Evolutionary conservation across 176 grass and related monocot genomes (phyloP).

Genomic region (Rhynchospora breviuscula): DNA sequence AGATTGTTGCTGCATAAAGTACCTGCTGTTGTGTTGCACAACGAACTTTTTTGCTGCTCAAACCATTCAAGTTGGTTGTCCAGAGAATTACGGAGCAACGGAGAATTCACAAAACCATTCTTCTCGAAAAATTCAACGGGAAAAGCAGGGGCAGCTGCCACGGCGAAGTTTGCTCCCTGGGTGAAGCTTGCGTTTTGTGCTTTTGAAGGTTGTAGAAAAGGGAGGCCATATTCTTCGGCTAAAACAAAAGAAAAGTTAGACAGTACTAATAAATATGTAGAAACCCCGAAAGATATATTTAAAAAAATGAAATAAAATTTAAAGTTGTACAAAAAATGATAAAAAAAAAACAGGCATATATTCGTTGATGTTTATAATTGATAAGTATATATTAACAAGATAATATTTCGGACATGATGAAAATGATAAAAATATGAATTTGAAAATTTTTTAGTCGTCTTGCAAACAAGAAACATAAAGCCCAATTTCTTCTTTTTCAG

Average conservation of each 20-base stretch:
- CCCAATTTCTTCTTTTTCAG: too few relatives aligned
- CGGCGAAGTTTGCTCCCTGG: constrained; percentile 39
- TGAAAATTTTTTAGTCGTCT: too few relatives aligned
- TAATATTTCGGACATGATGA: too few relatives aligned
- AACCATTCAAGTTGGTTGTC: constrained; percentile 49
- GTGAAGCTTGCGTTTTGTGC: not conserved
- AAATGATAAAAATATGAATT: too few relatives aligned
- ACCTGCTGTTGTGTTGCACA: constrained; percentile 28
- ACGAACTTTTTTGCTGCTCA: constrained; percentile 21
- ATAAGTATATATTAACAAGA: too few relatives aligned
- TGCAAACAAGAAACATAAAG: too few relatives aligned
- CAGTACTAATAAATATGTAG: too few relatives aligned
- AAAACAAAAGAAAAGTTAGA: not conserved
- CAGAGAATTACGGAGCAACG: constrained; percentile 35
- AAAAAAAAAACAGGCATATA: too few relatives aligned
- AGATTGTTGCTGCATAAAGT: not conserved
- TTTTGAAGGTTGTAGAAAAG: not conserved
- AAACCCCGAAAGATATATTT: too few relatives aligned
- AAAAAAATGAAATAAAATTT: too few relatives aligned
- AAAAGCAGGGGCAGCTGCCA: constrained; percentile 35
- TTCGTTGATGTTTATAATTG: too few relatives aligned
- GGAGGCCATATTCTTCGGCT: not conserved
- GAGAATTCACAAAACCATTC: constrained; percentile 6
- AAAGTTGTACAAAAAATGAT: too few relatives aligned
- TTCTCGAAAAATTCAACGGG: constrained; percentile 35